Conservation (phyloP, 2,329 filamentous ascomycete species). For the Incumbomyces lentus region DNA sequence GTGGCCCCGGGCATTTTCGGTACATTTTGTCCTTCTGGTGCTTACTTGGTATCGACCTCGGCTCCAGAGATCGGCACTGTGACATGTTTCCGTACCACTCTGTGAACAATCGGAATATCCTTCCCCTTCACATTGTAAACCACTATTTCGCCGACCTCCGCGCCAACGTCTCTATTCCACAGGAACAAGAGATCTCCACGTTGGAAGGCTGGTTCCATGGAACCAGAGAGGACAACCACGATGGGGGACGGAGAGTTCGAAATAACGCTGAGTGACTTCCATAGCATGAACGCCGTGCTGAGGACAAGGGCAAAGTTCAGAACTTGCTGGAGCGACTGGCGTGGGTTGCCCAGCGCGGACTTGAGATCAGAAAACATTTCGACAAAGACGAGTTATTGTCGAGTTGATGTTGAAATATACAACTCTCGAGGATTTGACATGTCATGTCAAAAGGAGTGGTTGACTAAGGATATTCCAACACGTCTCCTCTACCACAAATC, state of each 20-base stretch:
- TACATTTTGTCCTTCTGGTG: background rate
- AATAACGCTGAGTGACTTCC: constrained; percentile 76
- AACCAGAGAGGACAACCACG: constrained; percentile 56
- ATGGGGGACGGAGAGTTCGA: constrained; percentile 63
- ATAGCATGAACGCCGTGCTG: constrained; percentile 88
- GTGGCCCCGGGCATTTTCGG: background rate
- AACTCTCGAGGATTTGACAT: too few relatives aligned
- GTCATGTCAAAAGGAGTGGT: too few relatives aligned
- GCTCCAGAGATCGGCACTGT: constrained; percentile 13
- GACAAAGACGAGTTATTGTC: too few relatives aligned
- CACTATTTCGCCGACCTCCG: constrained; percentile 61
- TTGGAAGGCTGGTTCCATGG: constrained; percentile 59
- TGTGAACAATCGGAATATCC: constrained; percentile 94
- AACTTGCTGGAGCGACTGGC: constrained; percentile 69
- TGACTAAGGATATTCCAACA: too few relatives aligned
- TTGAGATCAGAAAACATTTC: constrained; percentile 58
- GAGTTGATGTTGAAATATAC: too few relatives aligned
- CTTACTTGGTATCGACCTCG: constrained; percentile 27
- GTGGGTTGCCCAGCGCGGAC: constrained; percentile 52
- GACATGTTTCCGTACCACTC: constrained; percentile 65
- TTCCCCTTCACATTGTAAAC: constrained; percentile 83
- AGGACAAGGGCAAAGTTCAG: constrained; percentile 87
- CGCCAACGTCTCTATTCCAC: constrained; percentile 52
- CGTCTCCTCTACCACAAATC: too few relatives aligned
- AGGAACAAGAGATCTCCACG: constrained; percentile 53